Percentiles rank a stretch among this genome's conserved stretches.
Evolutionary conservation across 2,329 filamentous ascomycete genomes (phyloP).

Genomic region (Ascochyta pisi): DNA sequence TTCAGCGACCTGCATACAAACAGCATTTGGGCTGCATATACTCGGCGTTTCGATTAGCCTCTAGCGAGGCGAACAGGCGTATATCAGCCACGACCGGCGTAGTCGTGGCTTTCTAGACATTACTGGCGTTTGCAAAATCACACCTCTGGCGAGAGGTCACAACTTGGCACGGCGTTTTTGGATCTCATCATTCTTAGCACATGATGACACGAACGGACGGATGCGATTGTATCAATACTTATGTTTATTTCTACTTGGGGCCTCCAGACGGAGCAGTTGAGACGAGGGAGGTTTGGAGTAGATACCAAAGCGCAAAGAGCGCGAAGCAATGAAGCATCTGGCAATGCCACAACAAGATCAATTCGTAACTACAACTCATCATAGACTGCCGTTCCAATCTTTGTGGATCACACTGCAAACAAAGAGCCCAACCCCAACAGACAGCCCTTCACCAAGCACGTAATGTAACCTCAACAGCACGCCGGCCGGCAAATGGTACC

Average conservation of each 20-base stretch:
- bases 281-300: slow-evolving; percentile 17
- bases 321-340: slow-evolving; percentile 26
- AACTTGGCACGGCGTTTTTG: slow-evolving; percentile 27
- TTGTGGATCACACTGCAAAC: background rate
- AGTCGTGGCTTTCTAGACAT: slow-evolving; percentile 36
- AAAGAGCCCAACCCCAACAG: too few species aligned
- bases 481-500: slow-evolving; percentile 1
- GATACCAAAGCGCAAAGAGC: slow-evolving; percentile 30
- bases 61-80: slow-evolving; percentile 45
- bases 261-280: slow-evolving; percentile 16
- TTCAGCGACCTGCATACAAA: slow-evolving; percentile 42
- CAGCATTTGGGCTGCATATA: slow-evolving; percentile 46
- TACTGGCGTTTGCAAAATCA: slow-evolving; percentile 34
- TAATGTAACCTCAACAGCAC: background rate
- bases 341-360: slow-evolving; percentile 14
- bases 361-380: too few species aligned
- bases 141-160: slow-evolving; percentile 23
- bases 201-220: slow-evolving; percentile 25
- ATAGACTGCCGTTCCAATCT: background rate
- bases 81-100: slow-evolving; percentile 34
- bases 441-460: slow-evolving; percentile 1
- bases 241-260: slow-evolving; percentile 15
- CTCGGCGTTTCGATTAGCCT: slow-evolving; percentile 38
- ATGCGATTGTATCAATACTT: slow-evolving; percentile 27
- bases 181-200: slow-evolving; percentile 27